Percentiles rank a stretch among this genome's conserved stretches.
These are phyloP conservation scores for Flaveria sonorensis DNA, from an alignment of 129 eudicot species.

Conservation along the genomic window DNA sequence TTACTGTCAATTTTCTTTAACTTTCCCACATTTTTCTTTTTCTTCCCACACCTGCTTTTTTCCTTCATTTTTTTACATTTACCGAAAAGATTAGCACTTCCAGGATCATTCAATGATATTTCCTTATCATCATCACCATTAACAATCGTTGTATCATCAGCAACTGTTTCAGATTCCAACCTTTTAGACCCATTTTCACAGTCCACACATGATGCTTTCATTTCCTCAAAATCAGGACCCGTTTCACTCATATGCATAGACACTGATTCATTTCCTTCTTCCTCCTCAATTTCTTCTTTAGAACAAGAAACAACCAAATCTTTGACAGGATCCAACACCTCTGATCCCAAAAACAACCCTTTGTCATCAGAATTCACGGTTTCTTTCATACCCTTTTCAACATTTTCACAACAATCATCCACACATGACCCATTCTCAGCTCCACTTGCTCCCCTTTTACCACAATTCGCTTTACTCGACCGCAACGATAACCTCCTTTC, in stretches of 20 bases:
- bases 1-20: constrained; percentile 5
- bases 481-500: constrained; percentile 21
- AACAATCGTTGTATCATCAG: constrained; percentile 21
- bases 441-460: constrained; percentile 17
- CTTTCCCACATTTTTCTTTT: constrained; percentile 20
- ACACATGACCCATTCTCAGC: neutral
- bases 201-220: neutral
- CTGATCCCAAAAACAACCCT: constrained; percentile 30
- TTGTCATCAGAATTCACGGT: constrained; percentile 20
- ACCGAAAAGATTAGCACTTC: constrained; percentile 16
- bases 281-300: constrained; percentile 25
- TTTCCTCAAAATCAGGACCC: constrained; percentile 10
- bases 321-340: constrained; percentile 26
- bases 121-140: constrained; percentile 16
- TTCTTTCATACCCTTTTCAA: constrained; percentile 19
- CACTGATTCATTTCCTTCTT: constrained; percentile 13
- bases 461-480: constrained; percentile 10
- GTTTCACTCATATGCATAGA: constrained; percentile 15
- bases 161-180: constrained; percentile 21
- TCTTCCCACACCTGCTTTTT: constrained; percentile 19
- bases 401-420: neutral
- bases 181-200: constrained; percentile 27
- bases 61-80: neutral
- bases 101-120: constrained; percentile 10
- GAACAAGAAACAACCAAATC: constrained; percentile 28